Base-by-base conservation (phyloP, 2,329 filamentous ascomycete genomes). In the Colletotrichum scovillei region DNA sequence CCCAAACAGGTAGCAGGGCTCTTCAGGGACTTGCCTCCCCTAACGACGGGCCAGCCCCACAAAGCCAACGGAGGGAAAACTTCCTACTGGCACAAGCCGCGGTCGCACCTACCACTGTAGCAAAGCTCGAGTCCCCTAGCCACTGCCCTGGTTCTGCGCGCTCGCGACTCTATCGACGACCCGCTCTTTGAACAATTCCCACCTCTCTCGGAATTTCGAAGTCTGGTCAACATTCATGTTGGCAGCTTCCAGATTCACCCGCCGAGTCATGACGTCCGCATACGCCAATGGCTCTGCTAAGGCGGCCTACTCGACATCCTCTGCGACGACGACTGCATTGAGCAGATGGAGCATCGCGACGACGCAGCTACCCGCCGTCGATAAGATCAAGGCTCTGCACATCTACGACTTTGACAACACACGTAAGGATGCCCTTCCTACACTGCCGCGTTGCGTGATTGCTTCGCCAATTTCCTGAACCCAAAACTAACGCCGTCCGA, bases 331-430 rank as follows among this genome's bases (percentile, higher is more conserved):
- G 73, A 97, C 94, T 19, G 90, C 92, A 55, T 85, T 98, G 75
- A 92, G 92, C 82, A 88, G 95, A 77, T 98, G 95, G 95, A 97
- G 94, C 53, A 91, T 95, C 77, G 86, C 92, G 74, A 91, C 92
- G 79, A 92, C 91, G 79, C 89, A 92, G 74, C 86, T 97, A 76
- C 60, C 76, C 90, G 89, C 90, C 38, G 87, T 91, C 12, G 87
- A 93, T 55, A 87, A 90, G 68, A 92, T 98, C 83, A 94, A 91
- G 81, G 85, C 91, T 9, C 91, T 99, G 65, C 96, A 98, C 80
- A 90, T 99, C 77, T 98, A 98, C 85, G 97, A 99, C 82, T 99
- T 98, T 82, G 97, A 99, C 84, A 98, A 99, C 80, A 98, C 96
- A 49, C 85, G 94, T 96, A 86, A 86, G 81, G 92, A 4, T 56